Evolutionary conservation across 495 filamentous ascomycete species (phyloP), one percentile per base, ranked within the genome.

Genomic region (Monascus purpureus): DNA sequence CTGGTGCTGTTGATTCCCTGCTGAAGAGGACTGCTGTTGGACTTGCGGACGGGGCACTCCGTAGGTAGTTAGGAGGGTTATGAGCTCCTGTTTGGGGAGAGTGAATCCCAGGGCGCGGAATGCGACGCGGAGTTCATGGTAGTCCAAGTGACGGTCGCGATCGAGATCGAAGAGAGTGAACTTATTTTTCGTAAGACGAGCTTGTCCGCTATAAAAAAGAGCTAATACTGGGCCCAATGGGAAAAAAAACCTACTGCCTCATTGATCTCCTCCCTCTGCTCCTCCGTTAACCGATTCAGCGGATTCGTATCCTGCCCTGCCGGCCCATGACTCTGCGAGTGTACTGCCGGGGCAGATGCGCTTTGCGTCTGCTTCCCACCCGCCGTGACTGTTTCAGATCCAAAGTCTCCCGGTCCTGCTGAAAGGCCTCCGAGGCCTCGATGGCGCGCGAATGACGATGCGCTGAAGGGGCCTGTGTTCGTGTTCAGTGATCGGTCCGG

Each of bases 121-220:
- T 38, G 90, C 84, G 64, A 95, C 92, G 63, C 90, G 87, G 52
- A 96, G 82, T 56, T 96, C 88, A 56, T 93, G 87, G 72, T 94
- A 95, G 57, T 94, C 87, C 42, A 96, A 84, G 45, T 81, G 71
- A 32, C 74, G 70, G 64, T 96, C 87, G 59, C 88, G 87, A 69
- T 96, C 90, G 37, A 93, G 80, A 57, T 96, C 88, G 65, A 96
- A 96, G 51, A 96, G 80, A 33, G 73, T 76, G 61, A 96, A 95
- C 87, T 95, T 37, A 25, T 17, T 16, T 7, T 14, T 7, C 8
- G n/a, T 13, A 20, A 8, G 38, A 32, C 17, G 28, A 32, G 13
- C 17, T n/a, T 19, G 25, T 25, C 31, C 32, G 19, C 29, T 48
- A 28, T 43, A 29, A 14, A 32, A 6, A 27, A 12, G 13, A 14